Evolutionary conservation across 73 alveolate species (phyloP).

Genomic region (Tetrahymena malaccensis): DNA sequence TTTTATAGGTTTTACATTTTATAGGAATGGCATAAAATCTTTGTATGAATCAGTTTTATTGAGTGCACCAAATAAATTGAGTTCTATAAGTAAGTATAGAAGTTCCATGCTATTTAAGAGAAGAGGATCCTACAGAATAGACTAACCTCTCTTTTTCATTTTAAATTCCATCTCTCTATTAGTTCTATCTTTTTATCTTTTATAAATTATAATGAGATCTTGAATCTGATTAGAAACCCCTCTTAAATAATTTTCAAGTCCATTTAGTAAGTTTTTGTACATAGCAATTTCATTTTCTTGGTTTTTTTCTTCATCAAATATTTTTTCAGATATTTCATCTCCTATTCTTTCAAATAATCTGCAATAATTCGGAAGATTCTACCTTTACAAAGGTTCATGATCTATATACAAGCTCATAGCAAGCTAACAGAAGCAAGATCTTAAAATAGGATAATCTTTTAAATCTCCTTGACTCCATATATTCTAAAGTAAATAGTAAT

Average conservation of each 20-base stretch:
- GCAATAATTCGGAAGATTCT: constrained; percentile 18
- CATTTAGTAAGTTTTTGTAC: constrained; percentile 11
- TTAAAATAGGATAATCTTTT: neutral
- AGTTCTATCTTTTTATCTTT: neutral
- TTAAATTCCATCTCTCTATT: constrained; percentile 4
- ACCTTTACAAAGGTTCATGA: constrained; percentile 33
- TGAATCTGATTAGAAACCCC: neutral
- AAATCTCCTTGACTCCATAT: constrained; percentile 26
- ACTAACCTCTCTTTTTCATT: neutral
- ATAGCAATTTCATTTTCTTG: neutral
- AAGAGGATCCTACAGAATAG: neutral
- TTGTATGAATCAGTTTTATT: neutral
- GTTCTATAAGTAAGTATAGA: neutral
- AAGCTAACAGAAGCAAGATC: constrained; percentile 12
- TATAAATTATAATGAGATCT: neutral
- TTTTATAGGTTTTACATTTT: neutral
- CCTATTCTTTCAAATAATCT: constrained; percentile 5
- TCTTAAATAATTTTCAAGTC: neutral
- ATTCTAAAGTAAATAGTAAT: constrained; percentile 17
- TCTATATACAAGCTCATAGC: constrained; percentile 44
- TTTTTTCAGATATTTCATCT: neutral
- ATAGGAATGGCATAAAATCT: neutral
- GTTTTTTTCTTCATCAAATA: neutral
- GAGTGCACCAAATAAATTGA: neutral
- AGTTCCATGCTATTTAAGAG: neutral